Conservation (phyloP, 345 rosid species). For the Iberis pinnata region DNA sequence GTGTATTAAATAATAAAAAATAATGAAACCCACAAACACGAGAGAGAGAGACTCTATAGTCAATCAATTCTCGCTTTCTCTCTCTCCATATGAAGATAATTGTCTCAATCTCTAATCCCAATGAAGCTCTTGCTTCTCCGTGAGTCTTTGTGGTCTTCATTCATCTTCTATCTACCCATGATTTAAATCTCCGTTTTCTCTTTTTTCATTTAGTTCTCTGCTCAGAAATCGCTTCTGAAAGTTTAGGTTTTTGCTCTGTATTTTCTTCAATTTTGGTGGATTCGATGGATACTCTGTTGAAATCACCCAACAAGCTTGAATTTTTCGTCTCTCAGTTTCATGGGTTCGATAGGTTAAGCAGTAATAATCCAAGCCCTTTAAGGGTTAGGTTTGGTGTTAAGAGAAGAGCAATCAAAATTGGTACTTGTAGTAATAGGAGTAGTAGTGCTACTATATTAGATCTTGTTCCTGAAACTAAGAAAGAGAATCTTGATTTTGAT, state of each 20-base stretch:
- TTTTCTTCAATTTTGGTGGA: not conserved
- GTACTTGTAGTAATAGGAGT: slow-evolving; percentile 21
- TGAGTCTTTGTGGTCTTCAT: slow-evolving; percentile 10
- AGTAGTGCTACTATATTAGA: slow-evolving; percentile 47
- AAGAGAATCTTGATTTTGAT: slow-evolving; percentile 77
- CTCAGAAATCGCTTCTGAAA: not conserved
- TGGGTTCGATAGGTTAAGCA: slow-evolving; percentile 46
- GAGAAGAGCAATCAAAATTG: slow-evolving; percentile 32
- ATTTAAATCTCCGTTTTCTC: not conserved
- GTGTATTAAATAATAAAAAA: too few relatives aligned
- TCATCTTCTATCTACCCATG: not conserved
- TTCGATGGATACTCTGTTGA: slow-evolving; percentile 72
- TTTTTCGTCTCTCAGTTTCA: slow-evolving; percentile 47
- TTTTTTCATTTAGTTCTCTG: not conserved
- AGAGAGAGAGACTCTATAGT: too few relatives aligned
- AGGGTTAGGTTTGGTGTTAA: slow-evolving; percentile 44
- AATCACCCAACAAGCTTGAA: slow-evolving; percentile 62
- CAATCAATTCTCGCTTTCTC: too few relatives aligned
- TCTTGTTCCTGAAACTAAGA: slow-evolving; percentile 84
- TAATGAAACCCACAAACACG: slow-evolving; percentile 22
- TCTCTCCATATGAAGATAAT: slow-evolving; percentile 9
- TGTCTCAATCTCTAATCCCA: slow-evolving; percentile 26
- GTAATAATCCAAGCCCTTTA: slow-evolving; percentile 31
- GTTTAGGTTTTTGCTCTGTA: not conserved
- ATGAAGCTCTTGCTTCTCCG: slow-evolving; percentile 28